phyloP scores from a whole-genome alignment of 306 rosid species.

The Arachis hypogaea region DNA sequence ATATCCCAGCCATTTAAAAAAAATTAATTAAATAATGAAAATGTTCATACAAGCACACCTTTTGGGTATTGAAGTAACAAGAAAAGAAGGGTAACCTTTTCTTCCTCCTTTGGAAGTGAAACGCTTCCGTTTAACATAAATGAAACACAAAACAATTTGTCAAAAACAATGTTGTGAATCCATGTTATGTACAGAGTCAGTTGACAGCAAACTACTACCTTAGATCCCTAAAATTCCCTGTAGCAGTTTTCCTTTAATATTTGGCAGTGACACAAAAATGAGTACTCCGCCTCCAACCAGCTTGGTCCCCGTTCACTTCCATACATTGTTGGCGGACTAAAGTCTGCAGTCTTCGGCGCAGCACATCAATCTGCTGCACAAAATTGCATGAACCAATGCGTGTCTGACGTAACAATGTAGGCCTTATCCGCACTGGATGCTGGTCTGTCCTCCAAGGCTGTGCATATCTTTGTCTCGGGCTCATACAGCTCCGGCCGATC shows the following conservation, averaged over 20 bases:
- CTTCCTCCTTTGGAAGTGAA: slow-evolving; percentile 45
- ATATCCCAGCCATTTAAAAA: slow-evolving; percentile 14
- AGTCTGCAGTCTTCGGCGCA: slow-evolving; percentile 49
- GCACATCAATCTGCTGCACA: slow-evolving; percentile 46
- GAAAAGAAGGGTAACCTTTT: slow-evolving; percentile 38
- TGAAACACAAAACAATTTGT: slow-evolving; percentile 41
- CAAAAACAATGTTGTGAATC: slow-evolving; percentile 42
- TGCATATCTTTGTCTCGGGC: slow-evolving; percentile 27
- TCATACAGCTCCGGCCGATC: slow-evolving; percentile 36
- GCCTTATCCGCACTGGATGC: slow-evolving; percentile 16
- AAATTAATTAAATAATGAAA: slow-evolving; percentile 24
- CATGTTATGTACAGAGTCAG: slow-evolving; percentile 50
- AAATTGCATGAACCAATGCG: slow-evolving; percentile 36
- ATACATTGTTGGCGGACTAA: slow-evolving; percentile 37
- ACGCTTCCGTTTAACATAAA: slow-evolving; percentile 41
- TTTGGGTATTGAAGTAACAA: slow-evolving; percentile 13
- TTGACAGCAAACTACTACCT: slow-evolving; percentile 44
- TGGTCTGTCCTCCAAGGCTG: slow-evolving; percentile 36
- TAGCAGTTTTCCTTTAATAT: slow-evolving; percentile 40
- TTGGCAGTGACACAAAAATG: slow-evolving; percentile 52
- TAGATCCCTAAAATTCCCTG: slow-evolving; percentile 35
- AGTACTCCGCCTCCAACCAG: slow-evolving; percentile 31
- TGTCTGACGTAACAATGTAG: slow-evolving; percentile 3
- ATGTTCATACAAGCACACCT: slow-evolving; percentile 38
- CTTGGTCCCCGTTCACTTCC: slow-evolving; percentile 24